A percentile compares a stretch with the other conserved stretches of the same genome.
These are phyloP conservation scores for Xerocomus brunneocitrinus DNA, from an alignment of 768 basidiomycete species.

Conservation along the genomic window DNA sequence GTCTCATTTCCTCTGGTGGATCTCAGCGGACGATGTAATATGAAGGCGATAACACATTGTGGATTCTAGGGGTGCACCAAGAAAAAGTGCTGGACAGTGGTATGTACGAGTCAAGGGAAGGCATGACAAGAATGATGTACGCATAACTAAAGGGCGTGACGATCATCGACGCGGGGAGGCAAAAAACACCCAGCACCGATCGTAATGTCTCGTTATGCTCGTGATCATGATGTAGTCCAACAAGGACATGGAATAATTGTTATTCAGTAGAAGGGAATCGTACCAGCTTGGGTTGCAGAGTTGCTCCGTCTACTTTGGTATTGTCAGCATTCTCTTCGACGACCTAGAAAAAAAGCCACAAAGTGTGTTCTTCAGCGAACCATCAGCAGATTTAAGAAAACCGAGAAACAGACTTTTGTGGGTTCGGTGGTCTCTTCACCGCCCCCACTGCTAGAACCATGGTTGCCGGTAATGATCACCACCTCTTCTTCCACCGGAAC, in stretches of 20 bases:
- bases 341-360: constrained; percentile 11
- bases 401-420: constrained; percentile 20
- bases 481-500: neutral
- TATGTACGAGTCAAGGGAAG: neutral
- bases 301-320: neutral
- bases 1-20: constrained; percentile 5
- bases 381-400: neutral
- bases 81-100: neutral
- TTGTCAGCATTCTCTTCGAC: neutral
- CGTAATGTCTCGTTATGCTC: neutral
- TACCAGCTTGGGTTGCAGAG: constrained; percentile 18
- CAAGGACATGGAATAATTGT: constrained; percentile 21
- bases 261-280: constrained; percentile 36
- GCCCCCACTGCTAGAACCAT: neutral
- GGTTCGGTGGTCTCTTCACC: neutral
- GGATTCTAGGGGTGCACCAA: constrained; percentile 10
- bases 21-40: constrained; percentile 14
- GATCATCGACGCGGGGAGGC: neutral
- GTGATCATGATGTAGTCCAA: constrained; percentile 1
- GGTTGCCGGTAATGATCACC: neutral
- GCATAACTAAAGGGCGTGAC: neutral
- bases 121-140: neutral
- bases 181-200: neutral
- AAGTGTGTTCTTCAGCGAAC: constrained; percentile 14
- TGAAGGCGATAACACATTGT: constrained; percentile 5